phyloP scores from a whole-genome alignment of 23 red algal genomes.

The Gracilaria domingensis region DNA sequence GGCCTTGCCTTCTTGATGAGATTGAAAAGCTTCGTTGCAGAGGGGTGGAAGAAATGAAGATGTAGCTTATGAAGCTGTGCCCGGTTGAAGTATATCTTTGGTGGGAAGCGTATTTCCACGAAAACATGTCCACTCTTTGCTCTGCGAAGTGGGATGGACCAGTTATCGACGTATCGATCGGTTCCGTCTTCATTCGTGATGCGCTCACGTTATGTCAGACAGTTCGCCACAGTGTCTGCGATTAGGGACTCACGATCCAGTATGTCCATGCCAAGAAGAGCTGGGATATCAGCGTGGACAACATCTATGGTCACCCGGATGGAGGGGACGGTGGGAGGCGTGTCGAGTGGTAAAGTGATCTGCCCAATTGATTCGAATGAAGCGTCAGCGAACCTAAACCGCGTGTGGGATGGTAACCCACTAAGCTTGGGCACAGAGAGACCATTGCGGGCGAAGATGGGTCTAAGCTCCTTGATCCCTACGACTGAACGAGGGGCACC shows the following conservation, averaged over 20 bases:
- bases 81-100: conserved; percentile 28
- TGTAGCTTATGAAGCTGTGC: conserved; percentile 39
- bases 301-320: conserved; percentile 27
- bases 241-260: conserved; percentile 28
- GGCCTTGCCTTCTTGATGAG: conserved; percentile 30
- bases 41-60: conserved; percentile 45
- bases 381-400: conserved; percentile 26
- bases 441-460: background rate
- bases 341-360: background rate
- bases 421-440: conserved; percentile 6
- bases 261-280: too few species aligned
- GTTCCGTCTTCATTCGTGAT: background rate
- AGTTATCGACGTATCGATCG: conserved; percentile 4
- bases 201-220: too few species aligned
- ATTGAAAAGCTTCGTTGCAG: conserved; percentile 28
- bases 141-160: conserved; percentile 22
- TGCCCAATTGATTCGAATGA: conserved; percentile 22
- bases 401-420: background rate
- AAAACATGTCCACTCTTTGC: conserved; percentile 21
- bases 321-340: background rate
- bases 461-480: conserved; percentile 10
- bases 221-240: conserved; percentile 52
- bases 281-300: conserved; percentile 35
- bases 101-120: background rate
- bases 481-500: conserved; percentile 28